Evolutionary conservation across 2,329 filamentous ascomycete genomes (phyloP), one percentile per base, ranked within the genome.

Genomic region (Chrysoporthe austroafricana): DNA sequence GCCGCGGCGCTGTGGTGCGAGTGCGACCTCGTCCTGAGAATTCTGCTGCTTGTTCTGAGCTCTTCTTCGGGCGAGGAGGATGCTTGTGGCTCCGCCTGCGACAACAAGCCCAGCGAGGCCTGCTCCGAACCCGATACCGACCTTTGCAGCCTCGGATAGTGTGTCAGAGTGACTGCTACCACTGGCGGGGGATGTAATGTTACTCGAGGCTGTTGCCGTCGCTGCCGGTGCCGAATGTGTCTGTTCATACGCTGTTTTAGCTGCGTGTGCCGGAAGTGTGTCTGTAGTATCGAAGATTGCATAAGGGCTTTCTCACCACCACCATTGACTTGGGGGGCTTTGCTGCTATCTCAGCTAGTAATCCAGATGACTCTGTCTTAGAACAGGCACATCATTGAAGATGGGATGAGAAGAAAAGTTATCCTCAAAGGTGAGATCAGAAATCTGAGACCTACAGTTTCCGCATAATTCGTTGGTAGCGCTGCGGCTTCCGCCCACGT

Each of bases 401-500:
- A 46, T 18, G 16, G 6, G n/a, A 8, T 21, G 8, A 4, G 16
- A 21, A 48, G 44, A 2, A 6, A 21, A 16, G 36, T 5, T 6
- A 9, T 39, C 5, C 2, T 3, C 11, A 26, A 26, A 9, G 44
- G 34, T 39, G 32, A 18, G 8, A 4, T 42, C 6, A 18, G 36
- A 36, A 7, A 50, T 13, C 39, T n/a, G 0, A 11, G 5, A 44
- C 63, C 59, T 48, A 64, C 63, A 64, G 52, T 64, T 7, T 42
- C n/a, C 4, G 42, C 34, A 3, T 18, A 44, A 21, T 42, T 64
- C 36, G 52, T 48, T 6, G 63, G 63, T 39, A 64, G 34, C 39
- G 52, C 63, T 48, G 32, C 26, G 14, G 52, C 63, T 21, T 64
- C 42, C 6, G 63, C 63, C 63, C 63, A 64, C 1, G 54, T 59